phyloP scores from a whole-genome alignment of 257 asterid genomes.

The Penstemon eatonii region DNA sequence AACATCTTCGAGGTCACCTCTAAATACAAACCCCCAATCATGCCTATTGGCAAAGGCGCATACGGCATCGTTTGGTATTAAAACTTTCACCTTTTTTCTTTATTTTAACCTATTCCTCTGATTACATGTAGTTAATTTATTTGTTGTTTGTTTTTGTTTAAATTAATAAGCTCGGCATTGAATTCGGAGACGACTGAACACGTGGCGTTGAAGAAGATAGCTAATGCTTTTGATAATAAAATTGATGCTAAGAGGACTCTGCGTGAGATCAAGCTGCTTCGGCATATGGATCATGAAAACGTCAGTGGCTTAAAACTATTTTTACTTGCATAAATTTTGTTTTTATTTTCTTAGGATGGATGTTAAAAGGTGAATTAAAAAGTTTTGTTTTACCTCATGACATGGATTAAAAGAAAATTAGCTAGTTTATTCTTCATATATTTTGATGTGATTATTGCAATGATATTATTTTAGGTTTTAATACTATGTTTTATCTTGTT shows the following conservation, averaged over 20 bases:
- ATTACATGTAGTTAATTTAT: too few relatives aligned
- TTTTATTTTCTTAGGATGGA: too few relatives aligned
- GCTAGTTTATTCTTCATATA: too few relatives aligned
- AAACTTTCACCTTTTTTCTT: not conserved
- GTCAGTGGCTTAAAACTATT: constrained; percentile 43
- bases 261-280: constrained; percentile 98
- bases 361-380: not conserved
- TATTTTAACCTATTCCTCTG: not conserved
- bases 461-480: constrained; percentile 5
- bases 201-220: constrained; percentile 92
- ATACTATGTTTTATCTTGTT: not conserved
- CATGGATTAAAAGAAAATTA: too few relatives aligned
- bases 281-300: constrained; percentile 99
- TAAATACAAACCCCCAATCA: constrained; percentile 92
- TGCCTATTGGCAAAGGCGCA: constrained; percentile 99
- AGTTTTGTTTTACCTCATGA: not conserved
- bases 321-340: too few relatives aligned
- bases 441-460: constrained; percentile 1
- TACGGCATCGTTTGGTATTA: constrained; percentile 97
- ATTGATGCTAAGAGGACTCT: constrained; percentile 97
- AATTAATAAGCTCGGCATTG: constrained; percentile 66
- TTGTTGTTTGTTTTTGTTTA: too few relatives aligned
- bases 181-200: constrained; percentile 95
- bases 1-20: constrained; percentile 96
- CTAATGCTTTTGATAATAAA: constrained; percentile 93